Evolutionary conservation across 1,284 basidiomycete species (phyloP), one percentile per base, ranked within the genome.

Genomic region (Lignosus rhinocerotis): DNA sequence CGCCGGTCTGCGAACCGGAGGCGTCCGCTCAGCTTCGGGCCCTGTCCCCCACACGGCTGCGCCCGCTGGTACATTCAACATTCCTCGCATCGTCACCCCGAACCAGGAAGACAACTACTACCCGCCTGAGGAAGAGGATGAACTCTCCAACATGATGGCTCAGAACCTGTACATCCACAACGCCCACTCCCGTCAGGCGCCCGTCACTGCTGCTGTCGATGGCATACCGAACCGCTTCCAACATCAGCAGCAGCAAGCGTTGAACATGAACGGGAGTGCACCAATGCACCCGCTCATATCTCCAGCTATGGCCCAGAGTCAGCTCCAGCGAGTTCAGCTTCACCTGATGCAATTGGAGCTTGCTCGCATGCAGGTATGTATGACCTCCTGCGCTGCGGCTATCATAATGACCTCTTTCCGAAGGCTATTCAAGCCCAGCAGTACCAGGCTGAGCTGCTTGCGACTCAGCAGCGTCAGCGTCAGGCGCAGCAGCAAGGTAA

Each of bases 301-400:
- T 79, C 68, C 76, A 47, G 60, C 59, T 32, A 62, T 60, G 53
- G 61, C 60, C 14, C 79, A 83, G 60, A 70, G 72, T 57, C 81
- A 84, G 69, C 75, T 78, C 44, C 82, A 85, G 64, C 79, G 83
- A 53, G 77, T 90, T 56, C 89, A 90, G 72, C 80, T 92, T 79
- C 90, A 92, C 75, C 79, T 91, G 79, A 81, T 92, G 76, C 90
- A 92, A 70, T 77, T 92, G 63, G 90, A 93, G 75, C 82, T 92
- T 66, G 74, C 91, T 69, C 82, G 84, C 66, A 81, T 92, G 63
- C 90, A 92, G 86, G 90, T 87, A 63, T 59, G 80, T 41, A 12
- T 44, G 49, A 45, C 16, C 17, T 41, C 1, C 9, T 17, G 14
- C 50, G 10, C 45, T 19, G 34, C 25, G 12, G 21, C 10, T 17